Base-by-base conservation (phyloP, 1,284 basidiomycete genomes). In the Trametes pubescens region DNA sequence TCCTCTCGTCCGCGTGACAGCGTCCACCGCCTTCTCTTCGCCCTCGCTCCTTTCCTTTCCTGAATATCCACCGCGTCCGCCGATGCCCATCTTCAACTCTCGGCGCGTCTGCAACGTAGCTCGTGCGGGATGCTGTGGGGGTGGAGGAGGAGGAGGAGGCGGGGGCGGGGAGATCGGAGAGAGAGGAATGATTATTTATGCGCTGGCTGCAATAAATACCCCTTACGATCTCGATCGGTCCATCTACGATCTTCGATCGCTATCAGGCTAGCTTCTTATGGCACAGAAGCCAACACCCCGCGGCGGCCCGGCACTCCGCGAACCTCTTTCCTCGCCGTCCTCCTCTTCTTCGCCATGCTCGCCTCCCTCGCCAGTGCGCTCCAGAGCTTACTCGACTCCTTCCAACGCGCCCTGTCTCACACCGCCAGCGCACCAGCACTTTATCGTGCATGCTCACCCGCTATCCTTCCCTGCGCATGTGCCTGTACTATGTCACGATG, bases 151-250 rank as follows among this genome's bases (percentile, higher is more conserved):
- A 13, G 40, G 43, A 5, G 24, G 7, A 9, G n/a, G 47, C 24
- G 34, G 58, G 51, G 51, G 44, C 32, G 21, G 53, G 29, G 59
- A 44, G 29, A 55, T 35, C n/a, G 55, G 44, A 24, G 22, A 24
- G 26, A 49, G 18, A 14, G 22, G 16, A 37, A 37, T 10, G n/a
- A 32, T 7, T 21, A 24, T 34, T 46, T 22, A 46, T 24, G 46
- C 34, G 21, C n/a, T 47, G 13, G 7, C 32, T 43, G 29, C 29
- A 32, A 32, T 51, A 51, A 35, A 53, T 48, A 46, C 51, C n/a
- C 51, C 56, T 29, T 34, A 16, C 52, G 44, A 64, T 64, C 62
- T 59, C 62, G 62, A 59, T 59, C 40, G 9, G 16, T 8, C 37
- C 37, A 10, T 14, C 24, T 32, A 32, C 24, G 47, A 35, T 47